These are phyloP conservation scores for Chalaropsis thielavioides DNA, from an alignment of 2,329 filamentous ascomycete species.

Conservation along the genomic window DNA sequence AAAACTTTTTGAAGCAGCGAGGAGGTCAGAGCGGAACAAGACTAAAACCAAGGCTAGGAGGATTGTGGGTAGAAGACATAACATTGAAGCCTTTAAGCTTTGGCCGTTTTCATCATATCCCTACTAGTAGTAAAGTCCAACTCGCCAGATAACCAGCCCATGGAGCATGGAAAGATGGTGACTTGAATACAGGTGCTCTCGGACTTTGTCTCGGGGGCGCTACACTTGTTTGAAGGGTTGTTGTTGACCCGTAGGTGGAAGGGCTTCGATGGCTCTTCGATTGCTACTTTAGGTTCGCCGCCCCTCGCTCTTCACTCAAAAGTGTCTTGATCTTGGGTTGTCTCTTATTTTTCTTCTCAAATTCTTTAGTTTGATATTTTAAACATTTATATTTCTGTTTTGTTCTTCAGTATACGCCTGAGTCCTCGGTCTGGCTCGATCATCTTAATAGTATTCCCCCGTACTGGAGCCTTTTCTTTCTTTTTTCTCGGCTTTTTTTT, in stretches of 20 bases:
- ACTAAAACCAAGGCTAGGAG: background rate
- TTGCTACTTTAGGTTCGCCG: background rate
- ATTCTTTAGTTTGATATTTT: background rate
- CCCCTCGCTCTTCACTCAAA: background rate
- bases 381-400: background rate
- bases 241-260: background rate
- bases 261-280: conserved; percentile 1
- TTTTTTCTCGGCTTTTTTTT: background rate
- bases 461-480: background rate
- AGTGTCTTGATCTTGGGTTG: background rate
- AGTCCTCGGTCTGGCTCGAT: background rate
- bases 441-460: background rate
- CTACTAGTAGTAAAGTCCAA: background rate
- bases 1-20: background rate
- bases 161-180: background rate
- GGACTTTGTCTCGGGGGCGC: conserved; percentile 1
- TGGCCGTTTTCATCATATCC: conserved; percentile 3
- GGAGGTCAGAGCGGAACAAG: conserved; percentile 4
- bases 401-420: background rate
- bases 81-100: conserved; percentile 7
- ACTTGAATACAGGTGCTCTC: conserved; percentile 2
- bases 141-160: background rate
- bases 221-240: background rate
- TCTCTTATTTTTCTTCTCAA: conserved; percentile 1
- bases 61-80: background rate